Conservation (phyloP, 2,329 filamentous ascomycete species). For the Colletotrichum siamense region DNA sequence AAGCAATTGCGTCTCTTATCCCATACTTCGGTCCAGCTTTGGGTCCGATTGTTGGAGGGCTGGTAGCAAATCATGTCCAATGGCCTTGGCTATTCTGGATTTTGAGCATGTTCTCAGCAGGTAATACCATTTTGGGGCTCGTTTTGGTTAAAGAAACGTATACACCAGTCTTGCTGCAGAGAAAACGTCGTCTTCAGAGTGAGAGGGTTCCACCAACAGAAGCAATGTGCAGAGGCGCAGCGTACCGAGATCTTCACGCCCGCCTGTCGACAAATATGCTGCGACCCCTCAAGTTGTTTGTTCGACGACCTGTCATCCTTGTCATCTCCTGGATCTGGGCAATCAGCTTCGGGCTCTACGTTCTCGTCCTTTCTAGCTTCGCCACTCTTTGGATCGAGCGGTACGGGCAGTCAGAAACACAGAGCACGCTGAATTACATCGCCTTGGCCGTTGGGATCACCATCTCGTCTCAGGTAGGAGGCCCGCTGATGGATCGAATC, state of each 20-base stretch:
- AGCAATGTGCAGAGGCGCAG: background rate
- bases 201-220: background rate
- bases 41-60: slow-evolving; percentile 45
- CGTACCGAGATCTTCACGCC: slow-evolving; percentile 12
- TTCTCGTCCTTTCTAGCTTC: slow-evolving; percentile 59
- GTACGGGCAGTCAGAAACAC: slow-evolving; percentile 50
- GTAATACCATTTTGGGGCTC: slow-evolving; percentile 38
- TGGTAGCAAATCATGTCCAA: slow-evolving; percentile 36
- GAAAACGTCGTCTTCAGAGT: slow-evolving; percentile 35
- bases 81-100: slow-evolving; percentile 52
- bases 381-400: slow-evolving; percentile 49
- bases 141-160: slow-evolving; percentile 54
- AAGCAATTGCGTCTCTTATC: slow-evolving; percentile 44
- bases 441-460: slow-evolving; percentile 50
- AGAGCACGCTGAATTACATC: slow-evolving; percentile 55
- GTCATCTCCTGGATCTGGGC: slow-evolving; percentile 50
- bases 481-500: slow-evolving; percentile 41
- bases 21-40: slow-evolving; percentile 47
- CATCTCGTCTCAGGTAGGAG: slow-evolving; percentile 40
- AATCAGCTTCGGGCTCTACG: slow-evolving; percentile 55
- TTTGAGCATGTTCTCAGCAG: slow-evolving; percentile 32
- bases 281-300: slow-evolving; percentile 51
- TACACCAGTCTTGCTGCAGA: slow-evolving; percentile 48
- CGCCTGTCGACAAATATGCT: slow-evolving; percentile 40
- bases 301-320: slow-evolving; percentile 52